Conservation (phyloP, 2,329 filamentous ascomycete genomes). For the Neonectria coccinea region DNA sequence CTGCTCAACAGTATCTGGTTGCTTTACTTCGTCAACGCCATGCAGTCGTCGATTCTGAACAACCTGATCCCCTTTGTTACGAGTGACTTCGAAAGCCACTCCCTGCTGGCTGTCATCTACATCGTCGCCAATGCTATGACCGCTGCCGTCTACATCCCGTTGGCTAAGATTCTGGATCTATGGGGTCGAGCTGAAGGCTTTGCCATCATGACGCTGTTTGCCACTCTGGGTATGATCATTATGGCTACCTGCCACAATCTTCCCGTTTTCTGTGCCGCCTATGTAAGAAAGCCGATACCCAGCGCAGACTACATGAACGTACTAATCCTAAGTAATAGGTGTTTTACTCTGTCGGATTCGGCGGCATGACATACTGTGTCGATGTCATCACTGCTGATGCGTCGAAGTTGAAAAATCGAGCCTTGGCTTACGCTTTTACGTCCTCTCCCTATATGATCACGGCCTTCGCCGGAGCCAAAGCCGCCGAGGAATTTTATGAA, state of each 20-base stretch:
- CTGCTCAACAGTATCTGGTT: constrained; percentile 55
- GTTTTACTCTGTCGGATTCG: constrained; percentile 71
- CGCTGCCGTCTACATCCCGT: constrained; percentile 71
- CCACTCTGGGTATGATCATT: constrained; percentile 65
- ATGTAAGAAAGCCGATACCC: constrained; percentile 43
- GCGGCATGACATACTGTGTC: constrained; percentile 71
- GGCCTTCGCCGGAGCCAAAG: constrained; percentile 51
- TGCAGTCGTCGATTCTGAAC: constrained; percentile 57
- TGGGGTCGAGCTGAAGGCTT: constrained; percentile 73
- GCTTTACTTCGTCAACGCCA: constrained; percentile 63
- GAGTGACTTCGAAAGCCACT: constrained; percentile 65
- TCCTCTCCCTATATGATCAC: constrained; percentile 61
- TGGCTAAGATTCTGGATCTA: constrained; percentile 72
- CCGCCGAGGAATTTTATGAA: constrained; percentile 40
- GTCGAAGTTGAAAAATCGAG: constrained; percentile 56
- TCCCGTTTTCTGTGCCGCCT: constrained; percentile 62
- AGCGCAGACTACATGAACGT: background rate
- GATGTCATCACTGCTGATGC: constrained; percentile 76
- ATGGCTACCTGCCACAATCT: constrained; percentile 67
- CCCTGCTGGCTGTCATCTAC: constrained; percentile 63
- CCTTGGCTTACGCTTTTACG: constrained; percentile 54
- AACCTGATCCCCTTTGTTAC: constrained; percentile 61
- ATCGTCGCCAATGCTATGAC: constrained; percentile 66
- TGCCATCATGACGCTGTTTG: constrained; percentile 63
- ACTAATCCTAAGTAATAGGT: constrained; percentile 52